Percentiles rank a stretch among this genome's conserved stretches.
Evolutionary conservation across 1,284 basidiomycete species (phyloP).

Genomic region (Sutorius eximius): DNA sequence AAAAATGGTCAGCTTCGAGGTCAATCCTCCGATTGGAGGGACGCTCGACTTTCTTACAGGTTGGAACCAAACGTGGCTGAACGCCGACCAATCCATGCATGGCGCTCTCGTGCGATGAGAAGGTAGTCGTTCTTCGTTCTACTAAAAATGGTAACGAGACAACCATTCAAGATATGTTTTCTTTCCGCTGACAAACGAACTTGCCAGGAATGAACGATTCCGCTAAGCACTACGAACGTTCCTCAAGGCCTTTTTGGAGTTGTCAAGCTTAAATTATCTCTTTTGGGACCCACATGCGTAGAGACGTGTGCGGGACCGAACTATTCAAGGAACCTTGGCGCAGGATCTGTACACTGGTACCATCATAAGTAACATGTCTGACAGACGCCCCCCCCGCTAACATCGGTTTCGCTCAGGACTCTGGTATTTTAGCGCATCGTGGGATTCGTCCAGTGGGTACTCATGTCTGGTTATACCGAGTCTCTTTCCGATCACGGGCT

Average conservation of each 20-base stretch:
- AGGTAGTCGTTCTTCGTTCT: not conserved
- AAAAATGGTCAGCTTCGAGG: not conserved
- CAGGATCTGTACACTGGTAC: not conserved
- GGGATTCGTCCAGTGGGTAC: not conserved
- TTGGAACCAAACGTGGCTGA: not conserved
- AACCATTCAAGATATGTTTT: not conserved
- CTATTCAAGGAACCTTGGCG: not conserved
- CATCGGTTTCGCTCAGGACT: not conserved
- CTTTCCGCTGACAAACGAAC: not conserved
- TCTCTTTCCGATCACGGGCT: not conserved
- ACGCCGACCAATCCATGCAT: not conserved
- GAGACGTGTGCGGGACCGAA: slow-evolving; percentile 6
- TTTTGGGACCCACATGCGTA: not conserved
- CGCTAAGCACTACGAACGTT: not conserved
- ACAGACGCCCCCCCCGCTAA: not conserved
- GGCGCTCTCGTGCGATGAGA: not conserved
- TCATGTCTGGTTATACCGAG: not conserved
- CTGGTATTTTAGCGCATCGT: slow-evolving; percentile 1
- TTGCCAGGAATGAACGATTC: not conserved
- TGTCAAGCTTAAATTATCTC: slow-evolving; percentile 1
- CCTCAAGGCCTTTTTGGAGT: not conserved
- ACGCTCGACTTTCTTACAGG: not conserved
- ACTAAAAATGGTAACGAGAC: not conserved
- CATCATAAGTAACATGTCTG: not conserved
- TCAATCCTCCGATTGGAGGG: not conserved